Conservation (phyloP, 177 flowering plant species). For the Telopea speciosissima region DNA sequence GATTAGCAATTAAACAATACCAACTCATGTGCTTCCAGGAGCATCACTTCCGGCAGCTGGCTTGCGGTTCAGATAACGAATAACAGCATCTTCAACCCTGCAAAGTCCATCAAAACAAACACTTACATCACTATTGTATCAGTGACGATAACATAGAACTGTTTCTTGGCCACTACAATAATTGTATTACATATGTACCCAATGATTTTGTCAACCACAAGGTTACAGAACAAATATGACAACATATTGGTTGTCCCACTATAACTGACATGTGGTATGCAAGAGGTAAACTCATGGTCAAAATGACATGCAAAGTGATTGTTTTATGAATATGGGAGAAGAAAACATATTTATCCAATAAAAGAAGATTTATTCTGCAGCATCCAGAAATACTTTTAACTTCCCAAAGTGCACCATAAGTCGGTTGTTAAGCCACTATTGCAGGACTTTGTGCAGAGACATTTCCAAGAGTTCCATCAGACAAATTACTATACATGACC, state of each 20-base stretch:
- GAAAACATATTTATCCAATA: background rate
- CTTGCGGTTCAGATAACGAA: conserved; percentile 82
- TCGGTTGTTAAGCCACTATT: background rate
- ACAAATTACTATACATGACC: background rate
- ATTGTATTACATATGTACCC: too few species aligned
- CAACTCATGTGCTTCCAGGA: conserved; percentile 45
- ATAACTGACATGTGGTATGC: too few species aligned
- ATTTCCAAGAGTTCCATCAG: background rate
- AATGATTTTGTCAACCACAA: too few species aligned
- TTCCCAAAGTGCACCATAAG: background rate
- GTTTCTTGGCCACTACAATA: background rate
- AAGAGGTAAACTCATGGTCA: too few species aligned
- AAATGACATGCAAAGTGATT: background rate
- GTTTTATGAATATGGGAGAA: too few species aligned
- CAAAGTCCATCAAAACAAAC: conserved; percentile 9
- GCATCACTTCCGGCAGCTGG: conserved; percentile 56
- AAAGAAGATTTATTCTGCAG: background rate
- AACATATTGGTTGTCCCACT: too few species aligned
- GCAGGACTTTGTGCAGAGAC: background rate
- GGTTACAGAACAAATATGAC: too few species aligned
- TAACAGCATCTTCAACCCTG: conserved; percentile 93
- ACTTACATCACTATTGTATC: conserved; percentile 2
- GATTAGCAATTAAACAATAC: background rate
- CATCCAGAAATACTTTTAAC: background rate
- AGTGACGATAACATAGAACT: background rate